phyloP scores from a whole-genome alignment of 805 yeast genomes.

The Candida chilensis region DNA sequence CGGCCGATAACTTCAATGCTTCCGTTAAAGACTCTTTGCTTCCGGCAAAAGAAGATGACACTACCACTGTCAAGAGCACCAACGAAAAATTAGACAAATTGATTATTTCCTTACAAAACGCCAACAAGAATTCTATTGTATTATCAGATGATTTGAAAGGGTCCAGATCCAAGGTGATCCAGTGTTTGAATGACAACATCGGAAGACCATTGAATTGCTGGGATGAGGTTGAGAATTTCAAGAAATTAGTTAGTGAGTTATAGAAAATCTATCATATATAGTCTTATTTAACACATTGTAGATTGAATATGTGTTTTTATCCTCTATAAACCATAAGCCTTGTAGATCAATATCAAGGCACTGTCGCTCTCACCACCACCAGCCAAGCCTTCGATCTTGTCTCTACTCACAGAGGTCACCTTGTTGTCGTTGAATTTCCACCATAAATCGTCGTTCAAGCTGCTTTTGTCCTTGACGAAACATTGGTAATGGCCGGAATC shows the following conservation, averaged over 20 bases:
- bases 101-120: no score
- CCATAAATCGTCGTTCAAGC: slow-evolving; percentile 70
- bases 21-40: slow-evolving; percentile 34
- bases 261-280: no score
- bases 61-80: slow-evolving; percentile 14
- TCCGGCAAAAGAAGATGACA: slow-evolving; percentile 18
- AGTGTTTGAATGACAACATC: slow-evolving; percentile 54
- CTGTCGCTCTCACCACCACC: slow-evolving; percentile 99
- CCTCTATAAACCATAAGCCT: slow-evolving; percentile 58
- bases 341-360: slow-evolving; percentile 82
- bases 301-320: no score
- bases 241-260: slow-evolving; percentile 42
- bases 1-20: slow-evolving; percentile 41
- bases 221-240: slow-evolving; percentile 69
- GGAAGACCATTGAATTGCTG: slow-evolving; percentile 72
- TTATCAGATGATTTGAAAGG: slow-evolving; percentile 26
- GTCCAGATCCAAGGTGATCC: slow-evolving; percentile 40
- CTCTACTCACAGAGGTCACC: slow-evolving; percentile 68
- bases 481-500: slow-evolving; percentile 97
- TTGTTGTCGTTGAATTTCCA: slow-evolving; percentile 93
- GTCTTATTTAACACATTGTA: no score
- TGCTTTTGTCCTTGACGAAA: slow-evolving; percentile 65
- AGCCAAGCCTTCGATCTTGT: slow-evolving; percentile 74
- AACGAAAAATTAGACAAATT: slow-evolving; percentile 32
- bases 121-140: no score